These are phyloP conservation scores for Paraphoma sp. DNA, from an alignment of 2,329 filamentous ascomycete species.

Conservation along the genomic window DNA sequence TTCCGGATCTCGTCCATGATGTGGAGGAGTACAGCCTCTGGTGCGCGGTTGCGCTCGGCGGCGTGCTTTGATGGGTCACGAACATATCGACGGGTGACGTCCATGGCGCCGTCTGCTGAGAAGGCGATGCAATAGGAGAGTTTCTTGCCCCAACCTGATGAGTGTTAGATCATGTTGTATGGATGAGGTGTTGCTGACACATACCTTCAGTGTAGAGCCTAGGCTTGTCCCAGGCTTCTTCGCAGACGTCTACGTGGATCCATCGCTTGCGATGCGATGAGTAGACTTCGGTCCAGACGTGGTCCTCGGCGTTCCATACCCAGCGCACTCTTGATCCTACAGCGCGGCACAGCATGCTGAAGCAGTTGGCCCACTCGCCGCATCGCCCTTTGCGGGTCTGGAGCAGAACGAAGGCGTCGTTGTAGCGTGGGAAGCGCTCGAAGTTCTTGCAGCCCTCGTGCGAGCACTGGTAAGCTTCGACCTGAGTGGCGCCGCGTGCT, in stretches of 20 bases:
- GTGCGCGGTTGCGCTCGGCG: conserved; percentile 76
- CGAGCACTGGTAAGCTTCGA: conserved; percentile 91
- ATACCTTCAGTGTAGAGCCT: conserved; percentile 84
- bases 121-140: conserved; percentile 98
- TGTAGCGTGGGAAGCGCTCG: conserved; percentile 92
- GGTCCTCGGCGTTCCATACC: conserved; percentile 98
- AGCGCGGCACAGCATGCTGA: conserved; percentile 96
- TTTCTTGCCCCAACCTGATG: conserved; percentile 85
- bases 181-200: conserved; percentile 22
- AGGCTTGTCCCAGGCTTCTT: conserved; percentile 94
- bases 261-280: conserved; percentile 91
- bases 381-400: conserved; percentile 85
- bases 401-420: conserved; percentile 90
- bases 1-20: conserved; percentile 91
- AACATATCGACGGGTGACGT: conserved; percentile 72
- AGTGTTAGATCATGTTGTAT: conserved; percentile 13
- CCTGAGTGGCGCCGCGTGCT: conserved; percentile 83
- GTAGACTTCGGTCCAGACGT: conserved; percentile 98
- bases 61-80: conserved; percentile 74
- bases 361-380: conserved; percentile 98
- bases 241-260: conserved; percentile 96
- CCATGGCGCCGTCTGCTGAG: conserved; percentile 80
- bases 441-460: conserved; percentile 75
- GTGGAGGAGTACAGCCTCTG: conserved; percentile 89
- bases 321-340: conserved; percentile 90